Evolutionary conservation across 148 eudicot genomes (phyloP), one percentile per base, ranked within the genome.

Genomic region (Rhododendron henanense): DNA sequence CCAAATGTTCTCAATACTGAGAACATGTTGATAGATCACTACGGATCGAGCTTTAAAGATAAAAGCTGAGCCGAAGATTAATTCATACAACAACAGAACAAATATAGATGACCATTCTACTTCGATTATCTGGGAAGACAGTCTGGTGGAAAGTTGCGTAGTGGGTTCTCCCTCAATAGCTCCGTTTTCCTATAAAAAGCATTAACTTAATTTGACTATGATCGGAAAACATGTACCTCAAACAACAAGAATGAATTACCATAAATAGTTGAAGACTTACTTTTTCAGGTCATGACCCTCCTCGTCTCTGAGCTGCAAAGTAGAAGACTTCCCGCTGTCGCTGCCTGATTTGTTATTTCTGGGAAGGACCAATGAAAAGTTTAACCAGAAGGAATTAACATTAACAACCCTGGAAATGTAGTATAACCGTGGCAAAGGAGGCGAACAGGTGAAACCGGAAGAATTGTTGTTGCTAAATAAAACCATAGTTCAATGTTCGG

Each of bases 111-210:
- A 35, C 14, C 25, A 4, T 16, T 51, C 13, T 76, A 39, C 35
- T 44, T 47, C 41, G 37, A 44, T 90, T 90, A 93, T 92, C 98
- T 90, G 25, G 98, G 98, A 73, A 96, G 90, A 84, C 91, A 92
- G 82, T 88, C 89, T 31, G 90, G 83, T 83, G 98, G 97, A 86
- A 96, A 96, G 86, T 96, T 89, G 81, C 96, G 95, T 79, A 95
- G 78, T 13, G 99, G 99, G 79, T 95, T 92, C 89, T 93, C 95
- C 88, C 95, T 96, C 86, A 96, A 86, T 77, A 92, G 86, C 89
- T 96, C 97, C 0, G 97, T 91, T 89, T 96, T 98, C 89, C 99
- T 96, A 94, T 87, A 87, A 39, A 80, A 50, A 85, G 28, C 73
- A 51, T 19, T 81, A 31, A 31, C 31, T 31, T 31, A 81, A 45